Percentiles rank a stretch among this genome's conserved stretches.
These are phyloP conservation scores for Hippophae rhamnoides DNA, from an alignment of 306 rosid species.

Conservation along the genomic window DNA sequence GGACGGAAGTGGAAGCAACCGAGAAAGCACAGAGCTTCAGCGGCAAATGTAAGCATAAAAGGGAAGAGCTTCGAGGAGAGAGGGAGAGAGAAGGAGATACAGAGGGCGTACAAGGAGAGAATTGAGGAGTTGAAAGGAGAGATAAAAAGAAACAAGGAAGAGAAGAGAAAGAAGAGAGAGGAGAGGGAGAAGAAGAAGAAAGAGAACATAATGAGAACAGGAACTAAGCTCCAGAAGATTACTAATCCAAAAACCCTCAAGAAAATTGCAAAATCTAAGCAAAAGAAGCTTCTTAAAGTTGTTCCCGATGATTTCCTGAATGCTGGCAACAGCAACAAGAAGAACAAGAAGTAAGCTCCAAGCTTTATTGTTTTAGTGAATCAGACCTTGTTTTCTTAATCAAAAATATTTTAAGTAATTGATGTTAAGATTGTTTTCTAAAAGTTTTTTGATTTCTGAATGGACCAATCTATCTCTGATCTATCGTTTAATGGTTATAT, in stretches of 20 bases:
- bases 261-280: conserved; percentile 73
- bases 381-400: too few relatives aligned
- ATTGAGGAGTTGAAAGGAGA: conserved; percentile 68
- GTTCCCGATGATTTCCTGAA: conserved; percentile 54
- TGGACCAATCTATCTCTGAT: too few relatives aligned
- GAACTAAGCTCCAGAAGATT: conserved; percentile 72
- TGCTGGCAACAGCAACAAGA: conserved; percentile 11
- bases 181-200: conserved; percentile 88
- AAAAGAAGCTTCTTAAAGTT: conserved; percentile 58
- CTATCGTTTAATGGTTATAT: too few relatives aligned
- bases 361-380: too few relatives aligned
- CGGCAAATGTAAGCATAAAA: conserved; percentile 45
- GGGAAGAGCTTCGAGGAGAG: conserved; percentile 67
- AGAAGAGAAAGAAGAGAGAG: conserved; percentile 71
- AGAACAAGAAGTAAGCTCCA: not conserved
- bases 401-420: too few relatives aligned
- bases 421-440: too few relatives aligned
- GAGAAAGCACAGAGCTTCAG: conserved; percentile 50
- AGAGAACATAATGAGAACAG: conserved; percentile 70
- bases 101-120: conserved; percentile 62
- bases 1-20: conserved; percentile 89
- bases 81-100: conserved; percentile 54
- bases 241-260: conserved; percentile 71
- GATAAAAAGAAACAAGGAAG: conserved; percentile 65
- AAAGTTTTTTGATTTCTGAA: too few relatives aligned